Conservation (phyloP, 441 rosid genomes). For the Theobroma grandiflorum region DNA sequence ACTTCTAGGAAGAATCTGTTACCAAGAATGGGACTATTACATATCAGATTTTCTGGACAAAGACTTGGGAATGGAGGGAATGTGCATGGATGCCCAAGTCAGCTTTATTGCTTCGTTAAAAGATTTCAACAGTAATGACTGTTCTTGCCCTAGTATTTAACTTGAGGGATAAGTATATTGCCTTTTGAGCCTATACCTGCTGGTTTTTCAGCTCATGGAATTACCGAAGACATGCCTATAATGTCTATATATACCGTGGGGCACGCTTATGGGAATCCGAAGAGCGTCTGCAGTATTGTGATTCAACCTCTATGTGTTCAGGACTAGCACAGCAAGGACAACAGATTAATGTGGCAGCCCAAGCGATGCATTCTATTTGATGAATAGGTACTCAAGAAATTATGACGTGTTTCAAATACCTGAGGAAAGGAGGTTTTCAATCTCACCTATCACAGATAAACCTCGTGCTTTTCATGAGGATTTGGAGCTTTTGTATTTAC, state of each 20-base stretch:
- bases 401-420: background rate
- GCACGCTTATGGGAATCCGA: conserved; percentile 15
- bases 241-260: background rate
- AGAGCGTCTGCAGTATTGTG: conserved; percentile 3
- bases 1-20: conserved; percentile 19
- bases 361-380: background rate
- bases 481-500: conserved; percentile 16
- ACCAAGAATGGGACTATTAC: background rate
- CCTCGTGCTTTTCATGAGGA: conserved; percentile 13
- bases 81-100: background rate
- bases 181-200: conserved; percentile 9
- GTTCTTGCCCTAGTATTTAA: conserved; percentile 10
- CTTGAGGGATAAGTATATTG: conserved; percentile 10
- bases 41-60: background rate
- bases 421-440: background rate
- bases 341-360: background rate
- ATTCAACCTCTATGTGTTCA: background rate
- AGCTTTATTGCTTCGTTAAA: background rate
- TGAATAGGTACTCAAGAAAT: background rate
- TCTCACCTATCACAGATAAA: background rate
- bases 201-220: conserved; percentile 11
- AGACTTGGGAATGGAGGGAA: conserved; percentile 12
- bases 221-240: background rate
- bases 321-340: background rate
- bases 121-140: conserved; percentile 3